A percentile compares a stretch with the other conserved stretches of the same genome.
phyloP scores from a whole-genome alignment of 2,329 filamentous ascomycete species.

The Penicillium janthinellum region DNA sequence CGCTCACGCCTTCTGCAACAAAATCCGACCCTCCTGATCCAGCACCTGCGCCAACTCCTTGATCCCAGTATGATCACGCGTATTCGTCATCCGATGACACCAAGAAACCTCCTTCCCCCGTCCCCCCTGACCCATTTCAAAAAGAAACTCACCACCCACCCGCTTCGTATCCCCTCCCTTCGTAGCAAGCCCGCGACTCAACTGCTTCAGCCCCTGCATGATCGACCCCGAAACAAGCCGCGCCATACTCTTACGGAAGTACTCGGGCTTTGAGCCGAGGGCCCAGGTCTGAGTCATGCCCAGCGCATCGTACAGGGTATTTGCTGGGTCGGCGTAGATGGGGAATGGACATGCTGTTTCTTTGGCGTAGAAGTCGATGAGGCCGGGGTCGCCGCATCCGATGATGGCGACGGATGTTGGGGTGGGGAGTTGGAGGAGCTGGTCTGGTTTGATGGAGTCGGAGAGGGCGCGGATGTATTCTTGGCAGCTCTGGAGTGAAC shows the following conservation, averaged over 20 bases:
- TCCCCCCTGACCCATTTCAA: constrained; percentile 50
- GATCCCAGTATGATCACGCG: constrained; percentile 75
- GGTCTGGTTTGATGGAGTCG: constrained; percentile 53
- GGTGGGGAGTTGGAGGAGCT: constrained; percentile 49
- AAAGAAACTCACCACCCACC: constrained; percentile 78
- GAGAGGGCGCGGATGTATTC: constrained; percentile 69
- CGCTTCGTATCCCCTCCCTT: constrained; percentile 56
- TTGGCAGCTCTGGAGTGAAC: constrained; percentile 63
- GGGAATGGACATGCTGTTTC: constrained; percentile 68
- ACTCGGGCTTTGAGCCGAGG: constrained; percentile 64
- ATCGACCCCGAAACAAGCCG: constrained; percentile 52
- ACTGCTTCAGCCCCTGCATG: constrained; percentile 61
- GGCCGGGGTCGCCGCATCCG: constrained; percentile 68
- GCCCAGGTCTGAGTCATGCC: constrained; percentile 68
- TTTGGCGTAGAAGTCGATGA: constrained; percentile 68
- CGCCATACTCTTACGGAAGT: constrained; percentile 59
- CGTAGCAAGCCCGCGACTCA: constrained; percentile 5
- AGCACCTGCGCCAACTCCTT: constrained; percentile 15
- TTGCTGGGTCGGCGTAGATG: constrained; percentile 75
- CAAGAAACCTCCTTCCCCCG: constrained; percentile 58
- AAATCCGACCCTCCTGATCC: constrained; percentile 6
- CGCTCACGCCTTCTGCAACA: background rate
- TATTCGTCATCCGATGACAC: constrained; percentile 81
- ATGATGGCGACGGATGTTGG: constrained; percentile 68
- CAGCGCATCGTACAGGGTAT: constrained; percentile 65